A percentile compares a stretch with the other conserved stretches of the same genome.
These are phyloP conservation scores for Abrus precatorius DNA, from an alignment of 306 rosid species.

Conservation along the genomic window DNA sequence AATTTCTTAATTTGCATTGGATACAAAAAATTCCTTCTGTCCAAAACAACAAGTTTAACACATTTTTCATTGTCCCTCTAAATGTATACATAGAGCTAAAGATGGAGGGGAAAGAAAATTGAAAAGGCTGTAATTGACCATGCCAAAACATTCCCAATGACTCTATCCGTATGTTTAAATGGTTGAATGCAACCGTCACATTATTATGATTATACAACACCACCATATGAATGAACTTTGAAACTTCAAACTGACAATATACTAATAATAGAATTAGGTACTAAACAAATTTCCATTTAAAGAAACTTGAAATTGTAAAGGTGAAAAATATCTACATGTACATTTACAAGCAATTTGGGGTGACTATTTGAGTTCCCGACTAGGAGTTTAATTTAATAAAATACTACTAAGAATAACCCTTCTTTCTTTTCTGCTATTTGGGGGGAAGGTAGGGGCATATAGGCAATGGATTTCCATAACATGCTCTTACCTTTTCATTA, in stretches of 20 bases:
- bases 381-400: constrained; percentile 20
- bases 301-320: background rate
- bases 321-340: background rate
- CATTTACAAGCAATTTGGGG: background rate
- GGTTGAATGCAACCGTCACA: background rate
- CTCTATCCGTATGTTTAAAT: background rate
- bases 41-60: background rate
- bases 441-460: background rate
- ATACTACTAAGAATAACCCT: background rate
- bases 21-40: constrained; percentile 33
- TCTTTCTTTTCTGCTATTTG: background rate
- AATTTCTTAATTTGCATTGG: background rate
- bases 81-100: background rate
- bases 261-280: constrained; percentile 5
- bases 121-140: background rate
- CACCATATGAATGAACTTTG: background rate
- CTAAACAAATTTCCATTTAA: constrained; percentile 1
- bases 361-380: constrained; percentile 5
- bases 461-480: constrained; percentile 22
- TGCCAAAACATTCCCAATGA: background rate
- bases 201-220: background rate
- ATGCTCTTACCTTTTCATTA: constrained; percentile 55
- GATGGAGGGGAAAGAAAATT: background rate
- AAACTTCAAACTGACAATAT: constrained; percentile 6
- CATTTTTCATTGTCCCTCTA: background rate